Conservation (phyloP, 768 basidiomycete genomes). For the Gelatoporia subvermispora region DNA sequence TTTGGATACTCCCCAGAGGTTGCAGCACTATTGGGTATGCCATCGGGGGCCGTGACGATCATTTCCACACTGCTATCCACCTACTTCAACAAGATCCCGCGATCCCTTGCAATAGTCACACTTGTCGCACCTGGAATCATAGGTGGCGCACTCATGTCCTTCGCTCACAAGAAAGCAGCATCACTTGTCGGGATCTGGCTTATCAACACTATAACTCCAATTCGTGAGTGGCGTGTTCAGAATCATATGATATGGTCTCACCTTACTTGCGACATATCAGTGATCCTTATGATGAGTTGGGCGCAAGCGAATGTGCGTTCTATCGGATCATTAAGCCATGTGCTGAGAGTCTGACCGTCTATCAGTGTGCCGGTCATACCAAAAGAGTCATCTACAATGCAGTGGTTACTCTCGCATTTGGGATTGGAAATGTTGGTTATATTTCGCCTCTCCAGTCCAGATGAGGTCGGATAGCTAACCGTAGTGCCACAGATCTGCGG, state of each 20-base stretch:
- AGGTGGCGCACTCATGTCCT: background rate
- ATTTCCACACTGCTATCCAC: background rate
- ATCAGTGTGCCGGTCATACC: slow-evolving; percentile 1
- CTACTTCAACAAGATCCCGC: background rate
- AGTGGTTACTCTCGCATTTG: background rate
- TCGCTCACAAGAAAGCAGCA: background rate
- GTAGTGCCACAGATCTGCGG: background rate
- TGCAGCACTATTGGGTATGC: background rate
- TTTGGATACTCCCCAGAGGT: background rate
- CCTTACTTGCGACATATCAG: background rate
- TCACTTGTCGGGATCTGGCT: slow-evolving; percentile 1
- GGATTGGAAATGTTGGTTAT: slow-evolving; percentile 1
- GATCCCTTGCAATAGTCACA: background rate
- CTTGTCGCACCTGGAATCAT: background rate
- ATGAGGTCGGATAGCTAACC: background rate
- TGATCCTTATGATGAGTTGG: slow-evolving; percentile 1
- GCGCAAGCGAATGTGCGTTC: slow-evolving; percentile 1
- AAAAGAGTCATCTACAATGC: slow-evolving; percentile 2
- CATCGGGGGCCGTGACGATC: background rate
- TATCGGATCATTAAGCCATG: background rate
- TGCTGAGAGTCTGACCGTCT: background rate
- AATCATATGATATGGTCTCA: too few species aligned
- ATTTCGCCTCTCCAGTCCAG: background rate
- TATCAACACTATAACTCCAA: slow-evolving; percentile 2
- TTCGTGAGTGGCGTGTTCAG: background rate